phyloP scores from a whole-genome alignment of 805 yeast genomes.

The Allodekkera sacchari region DNA sequence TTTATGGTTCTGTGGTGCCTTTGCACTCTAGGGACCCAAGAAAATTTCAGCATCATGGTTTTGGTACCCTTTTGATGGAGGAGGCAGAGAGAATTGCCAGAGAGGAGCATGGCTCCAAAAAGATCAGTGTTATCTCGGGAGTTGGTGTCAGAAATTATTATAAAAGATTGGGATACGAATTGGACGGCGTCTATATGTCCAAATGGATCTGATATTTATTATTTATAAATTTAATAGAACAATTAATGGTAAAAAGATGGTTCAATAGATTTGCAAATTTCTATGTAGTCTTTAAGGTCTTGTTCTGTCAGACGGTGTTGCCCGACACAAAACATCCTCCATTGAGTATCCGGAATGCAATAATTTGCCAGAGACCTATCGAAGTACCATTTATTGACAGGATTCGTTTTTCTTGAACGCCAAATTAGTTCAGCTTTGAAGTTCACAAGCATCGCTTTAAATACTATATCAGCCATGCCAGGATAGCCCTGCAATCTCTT shows the following conservation, averaged over 20 bases:
- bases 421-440: slow-evolving; percentile 74
- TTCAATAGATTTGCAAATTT: slow-evolving; percentile 46
- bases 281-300: slow-evolving; percentile 38
- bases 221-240: background rate
- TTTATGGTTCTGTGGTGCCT: slow-evolving; percentile 96
- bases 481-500: slow-evolving; percentile 81
- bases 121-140: slow-evolving; percentile 91
- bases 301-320: slow-evolving; percentile 21
- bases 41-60: slow-evolving; percentile 98
- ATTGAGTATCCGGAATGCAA: slow-evolving; percentile 29
- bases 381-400: slow-evolving; percentile 96
- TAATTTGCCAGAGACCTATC: slow-evolving; percentile 76
- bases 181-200: slow-evolving; percentile 99
- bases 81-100: slow-evolving; percentile 95
- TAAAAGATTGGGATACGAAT: slow-evolving; percentile 79
- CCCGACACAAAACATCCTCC: slow-evolving; percentile 38
- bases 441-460: slow-evolving; percentile 63
- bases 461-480: slow-evolving; percentile 88
- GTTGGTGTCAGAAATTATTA: slow-evolving; percentile 97
- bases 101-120: slow-evolving; percentile 89
- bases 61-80: slow-evolving; percentile 95
- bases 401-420: slow-evolving; percentile 82
- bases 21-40: slow-evolving; percentile 94
- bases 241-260: slow-evolving; percentile 37
- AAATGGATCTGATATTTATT: slow-evolving; percentile 28